Conservation (phyloP, 148 eudicot species). For the Nepenthes gracilis region DNA sequence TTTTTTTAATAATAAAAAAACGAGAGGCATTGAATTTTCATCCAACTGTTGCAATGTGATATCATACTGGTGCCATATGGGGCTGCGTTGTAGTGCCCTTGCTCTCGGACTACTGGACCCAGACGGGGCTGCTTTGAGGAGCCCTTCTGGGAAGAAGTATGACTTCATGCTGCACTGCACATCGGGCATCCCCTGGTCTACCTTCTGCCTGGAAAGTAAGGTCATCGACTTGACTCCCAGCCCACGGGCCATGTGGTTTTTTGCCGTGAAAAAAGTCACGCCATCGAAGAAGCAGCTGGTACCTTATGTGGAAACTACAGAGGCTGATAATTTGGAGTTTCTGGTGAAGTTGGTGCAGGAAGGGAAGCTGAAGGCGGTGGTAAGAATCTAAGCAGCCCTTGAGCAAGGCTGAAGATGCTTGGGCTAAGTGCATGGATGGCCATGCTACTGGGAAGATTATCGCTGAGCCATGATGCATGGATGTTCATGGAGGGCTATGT, state of each 20-base stretch:
- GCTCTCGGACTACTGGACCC: constrained; percentile 7
- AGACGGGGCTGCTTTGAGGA: constrained; percentile 36
- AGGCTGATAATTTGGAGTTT: constrained; percentile 24
- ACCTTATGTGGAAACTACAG: constrained; percentile 17
- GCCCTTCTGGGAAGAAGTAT: constrained; percentile 43
- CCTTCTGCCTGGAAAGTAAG: constrained; percentile 29
- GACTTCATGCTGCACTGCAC: constrained; percentile 41
- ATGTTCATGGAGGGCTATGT: too few species aligned
- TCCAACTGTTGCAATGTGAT: too few species aligned
- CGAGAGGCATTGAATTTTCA: too few species aligned
- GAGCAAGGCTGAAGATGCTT: constrained; percentile 46
- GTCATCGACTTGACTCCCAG: constrained; percentile 46
- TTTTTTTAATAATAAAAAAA: too few species aligned
- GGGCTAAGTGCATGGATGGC: constrained; percentile 45
- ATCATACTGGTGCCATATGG: too few species aligned
- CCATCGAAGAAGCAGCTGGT: constrained; percentile 37
- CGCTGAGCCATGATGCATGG: constrained; percentile 20
- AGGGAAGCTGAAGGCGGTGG: constrained; percentile 41
- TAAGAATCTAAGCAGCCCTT: constrained; percentile 30
- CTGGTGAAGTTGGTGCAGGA: constrained; percentile 39
- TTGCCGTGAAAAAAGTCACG: constrained; percentile 28
- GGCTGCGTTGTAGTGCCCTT: too few species aligned
- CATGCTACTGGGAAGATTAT: constrained; percentile 59
- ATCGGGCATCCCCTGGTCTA: constrained; percentile 33
- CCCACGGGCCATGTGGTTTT: constrained; percentile 17